phyloP scores from a whole-genome alignment of 192 early-diverging fungal species.

The Cladochytrium replicatum region DNA sequence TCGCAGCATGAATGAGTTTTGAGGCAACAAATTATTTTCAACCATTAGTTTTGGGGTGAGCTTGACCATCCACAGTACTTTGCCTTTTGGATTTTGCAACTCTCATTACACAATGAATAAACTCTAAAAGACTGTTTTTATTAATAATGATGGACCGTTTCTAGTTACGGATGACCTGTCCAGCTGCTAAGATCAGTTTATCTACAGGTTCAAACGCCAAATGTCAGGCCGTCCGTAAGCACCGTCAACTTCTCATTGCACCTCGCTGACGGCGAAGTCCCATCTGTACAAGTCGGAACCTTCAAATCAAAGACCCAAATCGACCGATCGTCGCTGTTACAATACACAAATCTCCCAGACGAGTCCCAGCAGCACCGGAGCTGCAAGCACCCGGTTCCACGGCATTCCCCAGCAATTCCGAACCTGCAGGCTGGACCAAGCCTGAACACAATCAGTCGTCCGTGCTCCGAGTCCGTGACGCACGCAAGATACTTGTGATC shows the following conservation, averaged over 20 bases:
- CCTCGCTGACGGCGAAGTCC: conserved; percentile 28
- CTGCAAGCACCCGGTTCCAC: conserved; percentile 50
- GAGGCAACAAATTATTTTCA: too few relatives aligned
- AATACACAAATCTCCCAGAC: conserved; percentile 51
- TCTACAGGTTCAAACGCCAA: too few relatives aligned
- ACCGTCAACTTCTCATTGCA: conserved; percentile 39
- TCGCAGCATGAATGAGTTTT: too few relatives aligned
- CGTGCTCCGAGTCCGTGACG: conserved; percentile 58
- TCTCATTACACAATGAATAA: too few relatives aligned
- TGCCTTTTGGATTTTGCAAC: too few relatives aligned
- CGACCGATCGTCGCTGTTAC: conserved; percentile 49
- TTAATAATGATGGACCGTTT: too few relatives aligned
- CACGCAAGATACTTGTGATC: conserved; percentile 43
- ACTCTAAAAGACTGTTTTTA: too few relatives aligned
- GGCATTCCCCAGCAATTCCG: conserved; percentile 55
- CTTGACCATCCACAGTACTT: too few relatives aligned
- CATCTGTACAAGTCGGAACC: too few relatives aligned
- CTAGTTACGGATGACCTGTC: too few relatives aligned
- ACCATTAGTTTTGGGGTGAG: too few relatives aligned
- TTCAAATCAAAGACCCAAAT: conserved; percentile 42
- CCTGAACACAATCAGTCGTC: conserved; percentile 54
- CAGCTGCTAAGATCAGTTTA: too few relatives aligned
- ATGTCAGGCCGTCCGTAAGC: conserved; percentile 40
- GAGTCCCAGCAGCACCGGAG: conserved; percentile 54
- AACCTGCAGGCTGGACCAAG: conserved; percentile 33